A percentile compares a stretch with the other conserved stretches of the same genome.
Evolutionary conservation across 768 basidiomycete genomes (phyloP).

Genomic region (Boletus huronensis): DNA sequence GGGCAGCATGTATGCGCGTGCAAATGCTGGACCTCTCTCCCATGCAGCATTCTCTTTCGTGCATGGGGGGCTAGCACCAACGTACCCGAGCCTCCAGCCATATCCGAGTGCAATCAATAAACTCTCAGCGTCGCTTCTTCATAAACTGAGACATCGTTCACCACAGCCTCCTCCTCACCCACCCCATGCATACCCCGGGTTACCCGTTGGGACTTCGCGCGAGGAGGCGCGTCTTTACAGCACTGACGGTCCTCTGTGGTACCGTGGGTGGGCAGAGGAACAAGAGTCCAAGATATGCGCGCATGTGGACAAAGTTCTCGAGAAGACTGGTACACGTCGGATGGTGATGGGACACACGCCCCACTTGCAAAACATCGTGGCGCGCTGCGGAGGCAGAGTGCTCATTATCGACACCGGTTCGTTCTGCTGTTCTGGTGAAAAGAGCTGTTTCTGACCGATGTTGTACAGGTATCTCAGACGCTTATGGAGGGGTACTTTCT

Average conservation of each 20-base stretch:
- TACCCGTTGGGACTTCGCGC: slow-evolving; percentile 60
- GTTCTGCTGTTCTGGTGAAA: neutral
- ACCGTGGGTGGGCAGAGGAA: slow-evolving; percentile 86
- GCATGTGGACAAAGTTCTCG: slow-evolving; percentile 66
- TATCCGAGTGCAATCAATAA: slow-evolving; percentile 84
- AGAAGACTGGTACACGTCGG: slow-evolving; percentile 74
- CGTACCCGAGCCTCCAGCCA: slow-evolving; percentile 70
- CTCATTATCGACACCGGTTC: slow-evolving; percentile 94
- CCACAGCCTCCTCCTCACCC: slow-evolving; percentile 78
- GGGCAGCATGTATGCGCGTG: slow-evolving; percentile 30
- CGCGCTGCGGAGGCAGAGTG: slow-evolving; percentile 86
- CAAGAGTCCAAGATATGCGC: slow-evolving; percentile 65
- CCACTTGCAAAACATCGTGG: slow-evolving; percentile 79
- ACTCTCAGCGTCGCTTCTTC: slow-evolving; percentile 64
- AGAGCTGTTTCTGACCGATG: slow-evolving; percentile 7
- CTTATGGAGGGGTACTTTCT: slow-evolving; percentile 90
- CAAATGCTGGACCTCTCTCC: slow-evolving; percentile 48
- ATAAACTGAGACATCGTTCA: slow-evolving; percentile 59
- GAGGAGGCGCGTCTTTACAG: slow-evolving; percentile 74
- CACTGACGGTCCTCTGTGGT: slow-evolving; percentile 87
- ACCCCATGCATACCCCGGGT: slow-evolving; percentile 66
- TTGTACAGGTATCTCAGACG: slow-evolving; percentile 79
- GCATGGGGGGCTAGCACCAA: slow-evolving; percentile 85
- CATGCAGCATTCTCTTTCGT: slow-evolving; percentile 88
- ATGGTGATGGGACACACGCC: slow-evolving; percentile 99